These are phyloP conservation scores for Calonectria crousiana DNA, from an alignment of 2,329 filamentous ascomycete genomes.

Conservation along the genomic window DNA sequence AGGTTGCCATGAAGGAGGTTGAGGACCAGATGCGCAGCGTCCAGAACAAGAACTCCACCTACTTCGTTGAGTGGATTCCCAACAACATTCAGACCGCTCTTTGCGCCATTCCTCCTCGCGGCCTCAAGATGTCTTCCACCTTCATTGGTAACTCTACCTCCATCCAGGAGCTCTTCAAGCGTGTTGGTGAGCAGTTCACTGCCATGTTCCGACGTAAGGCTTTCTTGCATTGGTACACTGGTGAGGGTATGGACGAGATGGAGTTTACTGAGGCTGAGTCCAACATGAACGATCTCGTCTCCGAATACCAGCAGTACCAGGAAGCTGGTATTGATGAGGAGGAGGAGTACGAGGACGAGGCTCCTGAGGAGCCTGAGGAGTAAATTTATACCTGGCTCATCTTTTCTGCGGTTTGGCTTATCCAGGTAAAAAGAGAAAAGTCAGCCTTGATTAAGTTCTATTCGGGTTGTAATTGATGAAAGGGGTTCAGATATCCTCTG, in stretches of 20 bases:
- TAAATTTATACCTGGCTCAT: conserved; percentile 34
- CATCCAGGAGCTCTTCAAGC: conserved; percentile 99
- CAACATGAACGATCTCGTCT: conserved; percentile 99
- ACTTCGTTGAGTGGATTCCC: conserved; percentile 99
- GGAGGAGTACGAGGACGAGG: conserved; percentile 94
- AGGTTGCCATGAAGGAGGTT: conserved; percentile 99
- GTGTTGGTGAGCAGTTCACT: conserved; percentile 98
- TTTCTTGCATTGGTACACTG: conserved; percentile 99
- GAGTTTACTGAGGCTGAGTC: conserved; percentile 99
- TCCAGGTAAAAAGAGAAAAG: conserved; percentile 30
- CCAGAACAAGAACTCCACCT: conserved; percentile 98
- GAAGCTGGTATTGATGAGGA: conserved; percentile 90
- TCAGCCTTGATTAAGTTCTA: conserved; percentile 46
- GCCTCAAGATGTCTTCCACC: conserved; percentile 98
- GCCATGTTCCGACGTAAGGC: conserved; percentile 99
- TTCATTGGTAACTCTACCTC: conserved; percentile 99
- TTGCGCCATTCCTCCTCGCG: conserved; percentile 96
- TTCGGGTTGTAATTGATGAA: conserved; percentile 50
- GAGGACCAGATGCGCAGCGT: conserved; percentile 99
- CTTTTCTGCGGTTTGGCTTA: conserved; percentile 16
- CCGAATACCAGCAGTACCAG: conserved; percentile 99
- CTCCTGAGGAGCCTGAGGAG: conserved; percentile 76
- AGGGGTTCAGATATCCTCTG: conserved; percentile 56
- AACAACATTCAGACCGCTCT: conserved; percentile 99
- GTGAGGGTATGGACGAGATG: conserved; percentile 99